Evolutionary conservation across 768 basidiomycete genomes (phyloP), one percentile per base, ranked within the genome.

Genomic region (Amanita fuliginea): DNA sequence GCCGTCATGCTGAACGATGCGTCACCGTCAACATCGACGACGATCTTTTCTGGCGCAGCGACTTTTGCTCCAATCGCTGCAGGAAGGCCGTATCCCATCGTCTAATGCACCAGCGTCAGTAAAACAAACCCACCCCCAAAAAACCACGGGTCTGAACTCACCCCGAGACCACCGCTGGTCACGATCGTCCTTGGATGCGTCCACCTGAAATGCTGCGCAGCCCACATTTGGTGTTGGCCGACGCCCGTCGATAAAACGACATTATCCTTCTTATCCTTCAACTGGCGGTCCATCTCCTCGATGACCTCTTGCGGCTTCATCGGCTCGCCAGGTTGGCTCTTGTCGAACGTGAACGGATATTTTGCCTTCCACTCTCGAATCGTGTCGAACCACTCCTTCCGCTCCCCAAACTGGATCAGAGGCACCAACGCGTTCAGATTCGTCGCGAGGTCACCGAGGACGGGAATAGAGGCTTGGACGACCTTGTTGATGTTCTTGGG

Each of bases 141-240:
- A n/a, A n/a, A n/a, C n/a, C n/a, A n/a, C n/a, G n/a, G n/a, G n/a
- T n/a, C n/a, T n/a, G n/a, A n/a, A 77, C 87, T 56, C 66, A 92
- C 90, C 4, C 95, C 95, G 16, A 97, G 77, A 55, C 95, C 95
- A 55, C 95, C 95, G 30, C 89, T 93, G 11, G 93, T 91, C 47
- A 95, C 81, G 84, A 97, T 76, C 41, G 88, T 76, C 36, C 83
- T 75, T 0, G 96, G 96, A 43, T 84, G 69, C 53, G 69, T 86
- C 94, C 94, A 99, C 51, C 94, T 75, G 68, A 80, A 98, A 63
- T 84, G 75, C 65, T 99, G 96, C 36, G 89, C 90, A 1, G 95
- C 95, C 93, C 92, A 98, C 96, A 98, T 98, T 68, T 99, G 95
- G 69, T 98, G 96, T 64, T 99, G 96, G 6, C 96, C 96, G 18